These are phyloP conservation scores for Pseudogymnoascus destructans DNA, from an alignment of 2,329 filamentous ascomycete genomes.

Conservation along the genomic window DNA sequence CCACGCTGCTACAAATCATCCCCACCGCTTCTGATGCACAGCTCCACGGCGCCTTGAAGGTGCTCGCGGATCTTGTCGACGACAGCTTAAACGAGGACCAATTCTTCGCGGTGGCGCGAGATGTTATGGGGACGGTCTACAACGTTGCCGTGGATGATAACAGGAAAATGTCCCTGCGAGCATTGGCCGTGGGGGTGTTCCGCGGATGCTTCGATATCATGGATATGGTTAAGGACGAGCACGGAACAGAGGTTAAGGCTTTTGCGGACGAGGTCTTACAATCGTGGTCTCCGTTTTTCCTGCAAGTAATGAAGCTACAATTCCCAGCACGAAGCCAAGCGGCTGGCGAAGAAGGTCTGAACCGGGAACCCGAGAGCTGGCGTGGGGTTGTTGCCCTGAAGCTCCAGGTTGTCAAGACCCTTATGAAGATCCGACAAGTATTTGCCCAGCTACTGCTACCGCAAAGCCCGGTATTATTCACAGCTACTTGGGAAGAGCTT, in stretches of 20 bases:
- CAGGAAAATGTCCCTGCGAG: slow-evolving; percentile 63
- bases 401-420: slow-evolving; percentile 82
- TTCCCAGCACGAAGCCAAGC: slow-evolving; percentile 49
- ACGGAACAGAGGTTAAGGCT: slow-evolving; percentile 69
- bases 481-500: slow-evolving; percentile 80
- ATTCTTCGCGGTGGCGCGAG: slow-evolving; percentile 79
- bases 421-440: slow-evolving; percentile 76
- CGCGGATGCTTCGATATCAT: slow-evolving; percentile 85
- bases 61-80: slow-evolving; percentile 80
- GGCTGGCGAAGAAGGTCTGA: slow-evolving; percentile 38
- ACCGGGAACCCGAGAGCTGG: slow-evolving; percentile 52
- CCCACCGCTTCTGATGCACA: slow-evolving; percentile 63
- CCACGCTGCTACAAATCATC: slow-evolving; percentile 65
- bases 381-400: slow-evolving; percentile 77
- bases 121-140: slow-evolving; percentile 74
- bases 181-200: slow-evolving; percentile 82
- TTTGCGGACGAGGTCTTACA: slow-evolving; percentile 80
- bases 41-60: slow-evolving; percentile 77
- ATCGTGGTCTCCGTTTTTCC: slow-evolving; percentile 84
- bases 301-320: slow-evolving; percentile 59
- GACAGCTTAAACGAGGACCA: slow-evolving; percentile 89
- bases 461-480: slow-evolving; percentile 73
- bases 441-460: slow-evolving; percentile 73
- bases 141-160: slow-evolving; percentile 65
- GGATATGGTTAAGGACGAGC: slow-evolving; percentile 92